Evolutionary conservation across 306 rosid species (phyloP).

Genomic region (Lotus japonicus): DNA sequence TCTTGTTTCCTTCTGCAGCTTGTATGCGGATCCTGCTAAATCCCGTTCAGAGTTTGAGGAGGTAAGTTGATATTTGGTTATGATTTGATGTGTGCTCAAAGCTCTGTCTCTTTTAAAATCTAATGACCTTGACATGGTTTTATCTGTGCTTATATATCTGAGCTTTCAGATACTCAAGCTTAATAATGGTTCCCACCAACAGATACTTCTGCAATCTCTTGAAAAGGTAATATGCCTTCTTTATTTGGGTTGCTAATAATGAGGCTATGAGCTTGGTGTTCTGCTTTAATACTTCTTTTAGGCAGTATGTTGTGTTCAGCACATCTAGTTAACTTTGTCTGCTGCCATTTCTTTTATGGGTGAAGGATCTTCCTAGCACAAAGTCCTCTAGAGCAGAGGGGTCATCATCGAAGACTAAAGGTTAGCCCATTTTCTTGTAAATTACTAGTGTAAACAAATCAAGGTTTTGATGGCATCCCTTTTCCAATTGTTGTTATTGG

Average conservation of each 20-base stretch:
- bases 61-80: constrained; percentile 32
- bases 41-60: constrained; percentile 43
- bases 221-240: constrained; percentile 32
- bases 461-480: constrained; percentile 3
- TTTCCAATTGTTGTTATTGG: constrained; percentile 10
- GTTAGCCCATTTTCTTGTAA: constrained; percentile 30
- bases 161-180: constrained; percentile 41
- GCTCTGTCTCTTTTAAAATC: not conserved
- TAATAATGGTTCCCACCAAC: constrained; percentile 26
- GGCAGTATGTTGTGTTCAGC: constrained; percentile 11
- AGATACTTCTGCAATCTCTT: constrained; percentile 41
- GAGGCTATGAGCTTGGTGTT: not conserved
- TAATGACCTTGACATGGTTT: constrained; percentile 6
- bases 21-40: constrained; percentile 53
- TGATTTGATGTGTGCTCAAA: not conserved
- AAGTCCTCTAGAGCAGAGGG: constrained; percentile 26
- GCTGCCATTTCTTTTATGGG: not conserved
- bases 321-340: constrained; percentile 15
- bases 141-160: constrained; percentile 2
- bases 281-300: not conserved
- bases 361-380: constrained; percentile 38
- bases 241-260: not conserved
- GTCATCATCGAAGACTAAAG: constrained; percentile 31
- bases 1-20: constrained; percentile 34
- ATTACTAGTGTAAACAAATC: not conserved